Conservation (phyloP, 2,329 filamentous ascomycete species). For the Arthrobotrys musiformis region DNA sequence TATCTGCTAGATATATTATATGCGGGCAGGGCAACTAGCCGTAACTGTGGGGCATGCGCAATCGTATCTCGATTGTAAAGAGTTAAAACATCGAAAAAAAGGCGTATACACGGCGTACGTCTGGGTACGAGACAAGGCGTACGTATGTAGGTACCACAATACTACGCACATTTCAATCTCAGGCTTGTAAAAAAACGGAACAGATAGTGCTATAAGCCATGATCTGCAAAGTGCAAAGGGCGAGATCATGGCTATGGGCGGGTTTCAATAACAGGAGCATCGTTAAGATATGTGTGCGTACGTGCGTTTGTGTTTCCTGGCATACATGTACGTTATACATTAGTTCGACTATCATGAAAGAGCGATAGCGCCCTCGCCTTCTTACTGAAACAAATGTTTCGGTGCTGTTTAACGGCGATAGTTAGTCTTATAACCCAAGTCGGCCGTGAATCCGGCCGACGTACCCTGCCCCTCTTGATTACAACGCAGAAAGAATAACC, state of each 20-base stretch:
- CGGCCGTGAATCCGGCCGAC: not conserved
- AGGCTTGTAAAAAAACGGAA: conserved; percentile 1
- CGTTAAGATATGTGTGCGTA: not conserved
- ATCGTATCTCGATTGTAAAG: not conserved
- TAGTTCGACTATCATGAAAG: too few relatives aligned
- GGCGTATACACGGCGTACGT: too few relatives aligned
- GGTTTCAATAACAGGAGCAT: not conserved
- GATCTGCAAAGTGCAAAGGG: too few relatives aligned
- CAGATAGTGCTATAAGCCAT: not conserved
- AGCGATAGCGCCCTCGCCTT: conserved; percentile 9
- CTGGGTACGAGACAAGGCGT: too few relatives aligned
- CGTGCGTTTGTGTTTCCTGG: conserved; percentile 6
- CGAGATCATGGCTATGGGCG: conserved; percentile 1
- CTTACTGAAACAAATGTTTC: conserved; percentile 52
- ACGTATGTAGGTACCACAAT: too few relatives aligned
- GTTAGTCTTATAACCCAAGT: conserved; percentile 43
- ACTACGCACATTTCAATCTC: conserved; percentile 10
- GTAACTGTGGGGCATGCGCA: not conserved
- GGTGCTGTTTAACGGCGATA: conserved; percentile 20
- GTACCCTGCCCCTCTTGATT: conserved; percentile 21
- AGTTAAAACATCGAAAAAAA: not conserved
- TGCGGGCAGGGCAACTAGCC: not conserved
- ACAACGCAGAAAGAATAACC: not conserved
- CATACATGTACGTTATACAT: not conserved
- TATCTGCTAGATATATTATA: too few relatives aligned